A percentile compares a stretch with the other conserved stretches of the same genome.
phyloP scores from a whole-genome alignment of 2,329 filamentous ascomycete genomes.

The Monilinia fructigena region DNA sequence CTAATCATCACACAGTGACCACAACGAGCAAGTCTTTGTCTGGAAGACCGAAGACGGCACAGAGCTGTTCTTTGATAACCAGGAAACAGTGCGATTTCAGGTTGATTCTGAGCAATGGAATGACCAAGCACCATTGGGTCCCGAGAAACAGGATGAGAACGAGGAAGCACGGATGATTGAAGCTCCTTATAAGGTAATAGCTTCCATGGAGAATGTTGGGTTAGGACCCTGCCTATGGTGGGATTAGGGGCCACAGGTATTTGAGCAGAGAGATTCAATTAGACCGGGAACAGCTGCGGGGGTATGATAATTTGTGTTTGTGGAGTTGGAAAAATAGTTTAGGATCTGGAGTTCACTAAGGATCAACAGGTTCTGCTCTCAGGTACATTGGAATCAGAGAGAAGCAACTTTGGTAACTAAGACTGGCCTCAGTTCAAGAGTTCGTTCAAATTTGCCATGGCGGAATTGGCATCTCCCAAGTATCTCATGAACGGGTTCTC shows the following conservation, averaged over 20 bases:
- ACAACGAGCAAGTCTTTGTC: constrained; percentile 76
- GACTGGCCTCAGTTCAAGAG: not conserved
- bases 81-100: constrained; percentile 83
- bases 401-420: constrained; percentile 1
- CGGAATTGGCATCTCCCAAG: not conserved
- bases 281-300: not conserved
- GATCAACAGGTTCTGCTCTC: constrained; percentile 1
- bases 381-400: not conserved
- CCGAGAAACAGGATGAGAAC: constrained; percentile 62
- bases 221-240: constrained; percentile 65
- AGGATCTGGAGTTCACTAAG: constrained; percentile 18
- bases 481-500: not conserved
- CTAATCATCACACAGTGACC: constrained; percentile 53
- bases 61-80: constrained; percentile 81
- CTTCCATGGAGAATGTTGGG: constrained; percentile 62
- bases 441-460: not conserved
- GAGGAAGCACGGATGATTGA: constrained; percentile 45
- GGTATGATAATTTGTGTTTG: not conserved
- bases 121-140: constrained; percentile 75
- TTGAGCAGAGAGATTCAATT: constrained; percentile 20
- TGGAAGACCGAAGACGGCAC: constrained; percentile 69
- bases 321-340: constrained; percentile 9
- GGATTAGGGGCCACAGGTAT: constrained; percentile 44
- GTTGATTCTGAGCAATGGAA: constrained; percentile 88
- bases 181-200: constrained; percentile 69